Evolutionary conservation across 345 rosid genomes (phyloP), one percentile per base, ranked within the genome.

Genomic region (Gossypium turneri): DNA sequence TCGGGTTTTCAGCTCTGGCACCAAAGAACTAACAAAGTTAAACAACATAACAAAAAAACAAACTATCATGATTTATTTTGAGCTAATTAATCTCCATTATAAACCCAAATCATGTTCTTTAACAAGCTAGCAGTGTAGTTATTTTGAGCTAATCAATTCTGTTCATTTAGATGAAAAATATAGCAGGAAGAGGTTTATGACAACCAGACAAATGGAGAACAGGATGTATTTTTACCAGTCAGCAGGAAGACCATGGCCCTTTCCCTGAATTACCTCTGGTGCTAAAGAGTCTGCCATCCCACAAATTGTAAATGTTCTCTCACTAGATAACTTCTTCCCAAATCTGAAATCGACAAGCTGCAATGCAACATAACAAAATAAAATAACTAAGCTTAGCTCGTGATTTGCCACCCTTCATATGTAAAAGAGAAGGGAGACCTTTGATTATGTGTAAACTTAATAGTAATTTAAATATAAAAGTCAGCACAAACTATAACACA

Each of bases 191-290:
- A 60, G 59, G 64, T 65, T 79, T 29, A 16, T 13, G 41, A 57
- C 41, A 58, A n/a, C 47, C 62, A 24, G 44, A 47, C 44, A 63
- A 70, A 74, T 29, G 29, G 61, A 48, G 62, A 62, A 17, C 43
- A 64, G 25, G 70, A 27, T 74, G 77, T 44, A 72, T 44, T n/a
- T 20, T 81, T 89, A 94, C 97, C 98, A 92, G 82, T 92, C 98
- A 66, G 91, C 94, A 25, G 94, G 81, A 45, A 90, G 79, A 85
- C 92, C 94, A 66, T 92, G 98, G 74, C 95, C 97, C 74, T 81
- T 89, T 73, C 98, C 98, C 84, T 89, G 92, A 69, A 94, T 86
- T 25, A 92, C 89, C 84, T 94, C 98, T 5, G 98, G 97, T 73
- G 98, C 90, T 79, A 89, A 85, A 59, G 81, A 90, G 83, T 92